Evolutionary conservation across 2,329 filamentous ascomycete species (phyloP).

Genomic region (Fusarium clavum): DNA sequence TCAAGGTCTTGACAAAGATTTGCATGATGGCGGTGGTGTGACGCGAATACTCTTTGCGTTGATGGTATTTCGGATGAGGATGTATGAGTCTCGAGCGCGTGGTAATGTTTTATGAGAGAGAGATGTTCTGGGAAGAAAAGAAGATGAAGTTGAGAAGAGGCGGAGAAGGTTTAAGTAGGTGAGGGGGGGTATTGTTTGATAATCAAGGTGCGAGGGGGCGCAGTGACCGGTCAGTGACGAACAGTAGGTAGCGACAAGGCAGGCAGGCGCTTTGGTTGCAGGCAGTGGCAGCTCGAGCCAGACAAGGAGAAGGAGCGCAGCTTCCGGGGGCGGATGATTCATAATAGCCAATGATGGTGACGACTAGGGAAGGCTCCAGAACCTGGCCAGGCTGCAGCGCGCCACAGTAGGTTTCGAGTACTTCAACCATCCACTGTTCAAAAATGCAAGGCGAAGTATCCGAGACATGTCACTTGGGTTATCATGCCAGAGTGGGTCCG

Average conservation of each 20-base stretch:
- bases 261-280: constrained; percentile 11
- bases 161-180: constrained; percentile 50
- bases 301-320: constrained; percentile 35
- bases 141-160: constrained; percentile 33
- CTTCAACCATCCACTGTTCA: neutral
- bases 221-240: constrained; percentile 42
- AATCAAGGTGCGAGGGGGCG: constrained; percentile 44
- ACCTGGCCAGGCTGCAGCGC: constrained; percentile 43
- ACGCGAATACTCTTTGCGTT: constrained; percentile 40
- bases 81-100: constrained; percentile 20
- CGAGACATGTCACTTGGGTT: constrained; percentile 22
- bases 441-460: constrained; percentile 29
- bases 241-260: constrained; percentile 25
- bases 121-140: constrained; percentile 32
- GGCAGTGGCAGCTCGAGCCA: constrained; percentile 6
- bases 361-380: constrained; percentile 55
- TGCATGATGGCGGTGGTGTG: constrained; percentile 75
- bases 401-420: constrained; percentile 42
- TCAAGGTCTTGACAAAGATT: constrained; percentile 98
- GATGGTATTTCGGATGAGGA: constrained; percentile 29
- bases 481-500: constrained; percentile 29
- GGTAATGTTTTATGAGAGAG: constrained; percentile 9
- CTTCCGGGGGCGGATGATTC: constrained; percentile 51
- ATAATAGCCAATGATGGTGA: constrained; percentile 48
- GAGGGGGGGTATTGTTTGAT: constrained; percentile 41